Percentiles rank a stretch among this genome's conserved stretches.
phyloP scores from a whole-genome alignment of 1,284 basidiomycete genomes.

The Boletus semigastroideus region DNA sequence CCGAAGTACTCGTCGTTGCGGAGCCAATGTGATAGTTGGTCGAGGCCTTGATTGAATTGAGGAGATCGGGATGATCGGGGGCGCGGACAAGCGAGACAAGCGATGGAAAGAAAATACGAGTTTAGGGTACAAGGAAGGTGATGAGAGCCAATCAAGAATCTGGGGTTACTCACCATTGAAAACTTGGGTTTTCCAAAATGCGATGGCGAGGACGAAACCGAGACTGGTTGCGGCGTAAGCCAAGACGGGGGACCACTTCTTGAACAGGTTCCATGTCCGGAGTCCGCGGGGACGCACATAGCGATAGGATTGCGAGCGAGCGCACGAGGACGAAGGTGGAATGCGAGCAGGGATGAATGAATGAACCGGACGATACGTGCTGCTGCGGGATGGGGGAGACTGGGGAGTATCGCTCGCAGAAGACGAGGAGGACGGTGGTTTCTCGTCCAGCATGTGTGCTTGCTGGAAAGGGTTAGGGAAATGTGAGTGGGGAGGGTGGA shows the following conservation, averaged over 20 bases:
- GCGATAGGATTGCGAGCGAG: slow-evolving; percentile 32
- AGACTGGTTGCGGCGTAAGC: slow-evolving; percentile 67
- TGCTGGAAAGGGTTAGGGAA: not conserved
- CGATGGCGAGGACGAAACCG: slow-evolving; percentile 67
- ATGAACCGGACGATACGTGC: slow-evolving; percentile 17
- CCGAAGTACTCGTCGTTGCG: slow-evolving; percentile 66
- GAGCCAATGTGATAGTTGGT: slow-evolving; percentile 71
- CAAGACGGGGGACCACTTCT: slow-evolving; percentile 72
- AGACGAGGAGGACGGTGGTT: slow-evolving; percentile 9
- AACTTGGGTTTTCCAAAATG: slow-evolving; percentile 70
- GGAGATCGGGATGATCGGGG: not conserved
- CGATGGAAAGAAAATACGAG: not conserved
- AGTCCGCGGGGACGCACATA: slow-evolving; percentile 51
- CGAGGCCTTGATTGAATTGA: slow-evolving; percentile 50
- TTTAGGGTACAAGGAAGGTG: slow-evolving; percentile 4
- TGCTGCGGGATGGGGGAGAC: slow-evolving; percentile 12
- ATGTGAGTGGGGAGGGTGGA: too few relatives aligned
- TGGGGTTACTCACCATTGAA: slow-evolving; percentile 56
- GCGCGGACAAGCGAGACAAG: not conserved
- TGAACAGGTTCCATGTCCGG: slow-evolving; percentile 55
- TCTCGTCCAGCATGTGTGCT: slow-evolving; percentile 20
- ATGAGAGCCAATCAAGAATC: slow-evolving; percentile 1
- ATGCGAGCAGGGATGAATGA: slow-evolving; percentile 19
- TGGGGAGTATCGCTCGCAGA: slow-evolving; percentile 16
- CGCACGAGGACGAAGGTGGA: slow-evolving; percentile 22